Conservation (phyloP, 371 early-diverging fungal genomes). For the Choanephora cucurbitarum region DNA sequence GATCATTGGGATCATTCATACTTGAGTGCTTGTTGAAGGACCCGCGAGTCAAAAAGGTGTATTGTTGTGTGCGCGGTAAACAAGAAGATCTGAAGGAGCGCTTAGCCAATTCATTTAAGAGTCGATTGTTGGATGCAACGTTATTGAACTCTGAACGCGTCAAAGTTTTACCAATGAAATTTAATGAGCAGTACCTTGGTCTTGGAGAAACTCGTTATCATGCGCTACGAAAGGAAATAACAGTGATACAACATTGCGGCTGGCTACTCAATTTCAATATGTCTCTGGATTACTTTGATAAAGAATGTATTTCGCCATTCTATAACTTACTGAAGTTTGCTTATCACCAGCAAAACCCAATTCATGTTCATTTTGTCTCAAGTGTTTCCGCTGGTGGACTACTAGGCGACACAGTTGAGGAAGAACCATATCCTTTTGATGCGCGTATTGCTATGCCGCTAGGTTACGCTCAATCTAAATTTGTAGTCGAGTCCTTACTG, state of each 20-base stretch:
- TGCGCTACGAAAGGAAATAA: constrained; percentile 28
- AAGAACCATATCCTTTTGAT: constrained; percentile 30
- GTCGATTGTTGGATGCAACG: constrained; percentile 23
- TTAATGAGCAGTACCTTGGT: constrained; percentile 30
- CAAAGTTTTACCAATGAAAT: constrained; percentile 20
- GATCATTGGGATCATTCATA: constrained; percentile 39
- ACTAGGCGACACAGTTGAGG: constrained; percentile 13
- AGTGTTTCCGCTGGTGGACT: constrained; percentile 35
- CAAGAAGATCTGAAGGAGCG: constrained; percentile 14
- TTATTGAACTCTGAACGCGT: constrained; percentile 7
- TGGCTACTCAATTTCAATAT: constrained; percentile 41
- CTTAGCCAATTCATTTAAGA: constrained; percentile 22
- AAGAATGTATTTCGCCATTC: constrained; percentile 33
- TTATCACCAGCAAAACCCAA: constrained; percentile 30
- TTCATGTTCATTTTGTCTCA: constrained; percentile 40
- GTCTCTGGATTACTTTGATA: constrained; percentile 34
- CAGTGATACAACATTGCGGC: constrained; percentile 39
- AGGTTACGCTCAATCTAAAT: constrained; percentile 51
- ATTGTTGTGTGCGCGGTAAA: constrained; percentile 32
- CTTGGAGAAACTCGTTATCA: constrained; percentile 23
- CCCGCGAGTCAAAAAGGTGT: constrained; percentile 27
- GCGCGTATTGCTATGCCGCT: constrained; percentile 38
- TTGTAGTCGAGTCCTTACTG: constrained; percentile 38
- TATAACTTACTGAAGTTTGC: constrained; percentile 41
- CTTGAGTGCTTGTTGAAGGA: constrained; percentile 28